Base-by-base conservation (phyloP, 2,329 filamentous ascomycete genomes). In the Fusarium dimerum region DNA sequence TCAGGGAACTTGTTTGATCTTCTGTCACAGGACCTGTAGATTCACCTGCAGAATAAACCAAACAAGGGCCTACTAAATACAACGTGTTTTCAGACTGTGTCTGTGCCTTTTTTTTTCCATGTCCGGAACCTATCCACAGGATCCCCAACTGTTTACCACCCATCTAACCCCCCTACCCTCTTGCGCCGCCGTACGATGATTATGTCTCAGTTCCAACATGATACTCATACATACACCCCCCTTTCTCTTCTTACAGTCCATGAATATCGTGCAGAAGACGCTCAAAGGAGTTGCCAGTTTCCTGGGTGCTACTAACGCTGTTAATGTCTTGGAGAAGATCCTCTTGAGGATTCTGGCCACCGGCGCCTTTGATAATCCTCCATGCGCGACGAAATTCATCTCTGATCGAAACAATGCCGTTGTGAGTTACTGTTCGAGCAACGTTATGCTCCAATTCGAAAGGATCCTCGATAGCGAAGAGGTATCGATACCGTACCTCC, bases 371-470 rank as follows among this genome's bases (percentile, higher is more conserved):
- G 56, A 92, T 83, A 52, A 95, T 87, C 36, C 82, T 77, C 83
- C 89, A 89, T 3, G 90, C 90, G 17, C 91, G 82, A 16, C 90
- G 81, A 65, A 96, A 94, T 71, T 96, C 91, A 62, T 94, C 88
- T 40, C 90, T 80, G 54, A 96, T 94, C 1, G 87, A 82, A 2
- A 90, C 86, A 57, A 96, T 90, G 2, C 91, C 90, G 54, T 86
- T 83, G 65, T 93, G 89, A 7, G 88, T 92, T 1, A 96, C 91
- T 0, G 91, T 96, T 45, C 90, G 80, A 3, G 89, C 92, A 34
- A 96, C 88, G 62, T 96, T 97, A 71, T 96, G 91, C 40, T 91
- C 86, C 2, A 86, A 73, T 73, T 96, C 91, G 65, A 96, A 96
- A 0, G 92, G 92, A 68, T 96, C 92, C 68, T 96, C 92, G 54